These are phyloP conservation scores for Lactarius vividus DNA, from an alignment of 768 basidiomycete species.

Conservation along the genomic window DNA sequence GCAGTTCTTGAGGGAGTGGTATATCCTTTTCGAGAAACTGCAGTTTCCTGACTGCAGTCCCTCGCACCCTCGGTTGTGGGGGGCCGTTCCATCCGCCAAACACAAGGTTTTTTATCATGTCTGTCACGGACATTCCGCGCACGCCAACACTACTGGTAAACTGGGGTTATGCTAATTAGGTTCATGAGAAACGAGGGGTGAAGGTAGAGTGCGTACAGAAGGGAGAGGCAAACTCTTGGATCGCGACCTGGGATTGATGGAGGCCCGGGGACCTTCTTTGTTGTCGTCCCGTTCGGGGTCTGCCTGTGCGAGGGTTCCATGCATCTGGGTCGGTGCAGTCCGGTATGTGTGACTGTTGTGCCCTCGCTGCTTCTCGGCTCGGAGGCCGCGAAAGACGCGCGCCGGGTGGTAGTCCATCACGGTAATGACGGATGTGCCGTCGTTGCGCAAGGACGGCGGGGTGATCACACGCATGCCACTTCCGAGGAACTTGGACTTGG, in stretches of 20 bases:
- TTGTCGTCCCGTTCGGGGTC: neutral
- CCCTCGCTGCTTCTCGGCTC: neutral
- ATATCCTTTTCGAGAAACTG: conserved; percentile 11
- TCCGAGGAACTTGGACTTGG: conserved; percentile 7
- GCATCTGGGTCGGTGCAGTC: neutral
- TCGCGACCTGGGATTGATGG: neutral
- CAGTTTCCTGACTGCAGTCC: neutral
- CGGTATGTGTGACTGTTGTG: neutral
- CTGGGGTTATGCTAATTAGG: neutral
- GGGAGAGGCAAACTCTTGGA: conserved; percentile 8
- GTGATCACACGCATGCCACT: conserved; percentile 9
- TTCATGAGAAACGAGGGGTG: neutral
- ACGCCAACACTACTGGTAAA: neutral
- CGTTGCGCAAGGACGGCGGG: neutral
- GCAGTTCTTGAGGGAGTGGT: neutral
- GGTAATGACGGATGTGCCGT: neutral
- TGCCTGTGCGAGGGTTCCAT: neutral
- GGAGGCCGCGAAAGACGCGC: conserved; percentile 1
- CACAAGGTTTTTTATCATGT: neutral
- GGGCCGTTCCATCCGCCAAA: neutral
- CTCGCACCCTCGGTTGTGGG: neutral
- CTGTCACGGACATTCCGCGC: neutral
- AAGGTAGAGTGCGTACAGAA: neutral
- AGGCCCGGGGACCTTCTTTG: too few species aligned
- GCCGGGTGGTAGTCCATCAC: conserved; percentile 14